Percentiles rank a stretch among this genome's conserved stretches.
Evolutionary conservation across 108 stramenopile species (phyloP).

Genomic region (Cylindrotheca closterium): DNA sequence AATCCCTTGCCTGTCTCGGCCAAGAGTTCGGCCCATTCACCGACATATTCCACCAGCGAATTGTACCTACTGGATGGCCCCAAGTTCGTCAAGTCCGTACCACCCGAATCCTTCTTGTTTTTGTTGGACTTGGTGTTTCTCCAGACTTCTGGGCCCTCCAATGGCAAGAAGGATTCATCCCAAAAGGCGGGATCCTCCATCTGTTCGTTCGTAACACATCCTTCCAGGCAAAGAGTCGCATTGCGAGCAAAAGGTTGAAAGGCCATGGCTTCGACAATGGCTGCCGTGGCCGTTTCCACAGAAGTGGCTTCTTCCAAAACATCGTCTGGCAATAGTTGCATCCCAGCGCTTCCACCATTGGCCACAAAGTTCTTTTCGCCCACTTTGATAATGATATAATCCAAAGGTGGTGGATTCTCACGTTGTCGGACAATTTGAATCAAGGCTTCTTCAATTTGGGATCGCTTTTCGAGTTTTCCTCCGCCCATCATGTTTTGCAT

Average conservation of each 20-base stretch:
- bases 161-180: slow-evolving; percentile 67
- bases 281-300: slow-evolving; percentile 26
- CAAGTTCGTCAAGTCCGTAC: slow-evolving; percentile 25
- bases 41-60: slow-evolving; percentile 55
- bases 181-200: slow-evolving; percentile 36
- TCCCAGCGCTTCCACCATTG: slow-evolving; percentile 6
- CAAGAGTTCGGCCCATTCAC: slow-evolving; percentile 59
- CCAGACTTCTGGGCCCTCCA: slow-evolving; percentile 78
- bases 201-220: slow-evolving; percentile 20
- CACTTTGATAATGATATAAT: slow-evolving; percentile 81
- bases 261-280: slow-evolving; percentile 42
- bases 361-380: slow-evolving; percentile 43
- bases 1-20: slow-evolving; percentile 57
- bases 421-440: slow-evolving; percentile 46
- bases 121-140: slow-evolving; percentile 34
- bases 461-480: slow-evolving; percentile 71
- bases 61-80: slow-evolving; percentile 11
- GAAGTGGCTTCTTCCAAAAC: slow-evolving; percentile 45
- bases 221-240: slow-evolving; percentile 31
- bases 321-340: slow-evolving; percentile 59
- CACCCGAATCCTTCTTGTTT: neutral
- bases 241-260: slow-evolving; percentile 51
- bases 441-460: slow-evolving; percentile 69
- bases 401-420: slow-evolving; percentile 51
- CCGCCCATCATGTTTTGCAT: slow-evolving; percentile 76